These are phyloP conservation scores for Ophiosphaerella herpotricha DNA, from an alignment of 2,329 filamentous ascomycete genomes.

Conservation along the genomic window DNA sequence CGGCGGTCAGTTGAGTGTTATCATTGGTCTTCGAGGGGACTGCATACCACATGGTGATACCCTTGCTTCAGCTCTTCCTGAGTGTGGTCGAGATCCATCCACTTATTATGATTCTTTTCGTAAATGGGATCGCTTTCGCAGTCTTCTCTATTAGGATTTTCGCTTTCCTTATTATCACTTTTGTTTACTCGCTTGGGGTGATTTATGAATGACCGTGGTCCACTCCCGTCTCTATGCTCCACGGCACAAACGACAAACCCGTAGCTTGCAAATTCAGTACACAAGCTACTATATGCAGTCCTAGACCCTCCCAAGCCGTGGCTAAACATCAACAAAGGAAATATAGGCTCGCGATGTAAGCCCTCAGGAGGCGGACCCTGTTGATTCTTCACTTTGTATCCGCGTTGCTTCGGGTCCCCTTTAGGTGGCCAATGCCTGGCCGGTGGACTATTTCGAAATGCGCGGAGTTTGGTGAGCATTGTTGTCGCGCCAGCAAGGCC, in stretches of 20 bases:
- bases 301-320: conserved; percentile 68
- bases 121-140: conserved; percentile 10
- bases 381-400: conserved; percentile 49
- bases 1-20: conserved; percentile 7
- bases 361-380: conserved; percentile 46
- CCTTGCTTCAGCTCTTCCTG: conserved; percentile 44
- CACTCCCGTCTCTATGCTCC: conserved; percentile 69
- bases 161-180: conserved; percentile 24
- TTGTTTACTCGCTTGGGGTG: conserved; percentile 47
- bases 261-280: conserved; percentile 68
- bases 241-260: conserved; percentile 68
- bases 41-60: conserved; percentile 55
- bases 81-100: conserved; percentile 43
- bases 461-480: conserved; percentile 68
- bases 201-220: conserved; percentile 65
- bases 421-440: conserved; percentile 61
- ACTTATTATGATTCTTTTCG: conserved; percentile 28
- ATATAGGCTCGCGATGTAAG: conserved; percentile 49
- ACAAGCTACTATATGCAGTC: conserved; percentile 66
- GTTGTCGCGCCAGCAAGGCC: conserved; percentile 61
- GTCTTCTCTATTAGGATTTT: conserved; percentile 4
- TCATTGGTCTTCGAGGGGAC: no score
- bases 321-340: conserved; percentile 68
- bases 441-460: conserved; percentile 64
- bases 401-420: conserved; percentile 44